Percentiles rank a stretch among this genome's conserved stretches.
Evolutionary conservation across 352 stramenopile genomes (phyloP).

Genomic region (Phytophthora quininea): DNA sequence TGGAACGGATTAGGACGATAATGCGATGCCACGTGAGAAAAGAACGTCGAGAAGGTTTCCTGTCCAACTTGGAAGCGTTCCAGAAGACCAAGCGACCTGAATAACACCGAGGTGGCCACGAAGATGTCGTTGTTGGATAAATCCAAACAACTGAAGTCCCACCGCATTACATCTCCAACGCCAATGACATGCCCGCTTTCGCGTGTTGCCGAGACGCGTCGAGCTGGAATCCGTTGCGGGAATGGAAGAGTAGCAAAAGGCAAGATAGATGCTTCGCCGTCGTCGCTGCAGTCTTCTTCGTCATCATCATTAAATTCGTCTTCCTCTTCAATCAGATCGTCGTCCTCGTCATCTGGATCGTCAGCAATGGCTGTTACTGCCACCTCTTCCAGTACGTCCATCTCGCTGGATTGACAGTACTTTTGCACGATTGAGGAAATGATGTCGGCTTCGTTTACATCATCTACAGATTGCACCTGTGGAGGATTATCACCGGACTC

Average conservation of each 20-base stretch:
- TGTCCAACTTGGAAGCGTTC: constrained; percentile 56
- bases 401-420: constrained; percentile 55
- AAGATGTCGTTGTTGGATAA: constrained; percentile 60
- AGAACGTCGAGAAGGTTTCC: constrained; percentile 64
- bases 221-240: constrained; percentile 10
- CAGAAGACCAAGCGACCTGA: constrained; percentile 57
- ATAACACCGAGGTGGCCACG: constrained; percentile 51
- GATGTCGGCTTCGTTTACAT: constrained; percentile 58
- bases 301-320: constrained; percentile 14
- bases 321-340: constrained; percentile 3
- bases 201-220: constrained; percentile 21
- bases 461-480: constrained; percentile 16
- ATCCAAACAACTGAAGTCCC: constrained; percentile 63
- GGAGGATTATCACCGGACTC: constrained; percentile 8
- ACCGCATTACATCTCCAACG: constrained; percentile 52
- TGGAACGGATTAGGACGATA: constrained; percentile 78
- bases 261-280: constrained; percentile 10
- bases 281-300: constrained; percentile 6
- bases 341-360: constrained; percentile 33
- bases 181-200: constrained; percentile 43
- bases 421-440: constrained; percentile 70
- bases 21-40: constrained; percentile 58
- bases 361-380: constrained; percentile 20
- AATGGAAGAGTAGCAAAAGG: constrained; percentile 22
- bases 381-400: constrained; percentile 47